Evolutionary conservation across 805 yeast genomes (phyloP).

Genomic region (Vanderwaltozyma yarrowii): DNA sequence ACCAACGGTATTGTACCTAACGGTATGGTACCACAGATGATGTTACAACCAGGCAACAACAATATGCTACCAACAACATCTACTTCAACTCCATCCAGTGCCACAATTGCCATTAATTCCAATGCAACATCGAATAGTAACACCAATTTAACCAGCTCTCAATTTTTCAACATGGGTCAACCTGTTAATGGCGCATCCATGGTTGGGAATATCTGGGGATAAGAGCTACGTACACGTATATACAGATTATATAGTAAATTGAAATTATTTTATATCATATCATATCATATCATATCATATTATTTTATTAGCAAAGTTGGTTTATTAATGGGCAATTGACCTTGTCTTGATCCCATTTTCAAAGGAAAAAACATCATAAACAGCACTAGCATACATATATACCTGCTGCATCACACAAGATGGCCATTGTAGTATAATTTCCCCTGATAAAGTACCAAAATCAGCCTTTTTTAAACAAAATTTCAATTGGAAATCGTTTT

Average conservation of each 20-base stretch:
- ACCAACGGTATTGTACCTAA: not conserved
- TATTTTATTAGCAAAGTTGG: too few relatives aligned
- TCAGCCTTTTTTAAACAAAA: too few relatives aligned
- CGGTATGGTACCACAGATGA: not conserved
- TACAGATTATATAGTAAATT: not conserved
- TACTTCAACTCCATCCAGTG: not conserved
- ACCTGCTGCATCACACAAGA: too few relatives aligned
- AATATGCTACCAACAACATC: not conserved
- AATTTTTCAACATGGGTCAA: slow-evolving; percentile 4
- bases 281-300: too few relatives aligned
- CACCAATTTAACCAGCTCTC: slow-evolving; percentile 2
- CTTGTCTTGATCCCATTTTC: too few relatives aligned
- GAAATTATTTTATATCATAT: too few relatives aligned
- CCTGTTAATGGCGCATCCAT: slow-evolving; percentile 5
- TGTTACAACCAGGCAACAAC: not conserved
- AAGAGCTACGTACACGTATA: not conserved
- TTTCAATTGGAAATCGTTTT: too few relatives aligned
- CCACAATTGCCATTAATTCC: not conserved
- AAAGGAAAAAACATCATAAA: too few relatives aligned
- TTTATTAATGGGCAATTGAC: too few relatives aligned
- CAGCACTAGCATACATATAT: too few relatives aligned
- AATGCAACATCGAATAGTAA: not conserved
- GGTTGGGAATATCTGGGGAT: slow-evolving; percentile 14
- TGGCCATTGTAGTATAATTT: too few relatives aligned
- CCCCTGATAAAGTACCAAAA: too few relatives aligned